Percentiles rank a stretch among this genome's conserved stretches.
Evolutionary conservation across 2,329 filamentous ascomycete genomes (phyloP).

Genomic region (Calonectria naviculata): DNA sequence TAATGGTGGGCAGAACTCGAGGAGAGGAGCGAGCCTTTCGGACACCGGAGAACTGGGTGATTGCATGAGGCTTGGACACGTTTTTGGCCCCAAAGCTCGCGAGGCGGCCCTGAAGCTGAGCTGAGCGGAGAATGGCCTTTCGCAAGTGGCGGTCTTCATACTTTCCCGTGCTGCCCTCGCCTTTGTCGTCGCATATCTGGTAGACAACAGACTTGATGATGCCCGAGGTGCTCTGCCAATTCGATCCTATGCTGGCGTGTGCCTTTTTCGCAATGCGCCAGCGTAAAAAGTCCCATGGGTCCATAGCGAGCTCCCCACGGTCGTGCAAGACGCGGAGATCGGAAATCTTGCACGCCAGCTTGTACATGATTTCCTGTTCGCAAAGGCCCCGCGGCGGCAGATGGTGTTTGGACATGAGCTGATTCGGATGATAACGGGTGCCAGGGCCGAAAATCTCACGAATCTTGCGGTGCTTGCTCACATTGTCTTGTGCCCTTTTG

Average conservation of each 20-base stretch:
- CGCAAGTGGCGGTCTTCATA: not conserved
- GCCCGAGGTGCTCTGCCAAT: not conserved
- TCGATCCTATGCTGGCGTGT: not conserved
- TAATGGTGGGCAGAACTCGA: not conserved
- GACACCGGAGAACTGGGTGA: not conserved
- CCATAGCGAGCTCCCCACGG: constrained; percentile 45
- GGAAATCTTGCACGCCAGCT: constrained; percentile 46
- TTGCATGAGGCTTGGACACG: not conserved
- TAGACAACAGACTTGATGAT: not conserved
- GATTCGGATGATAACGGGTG: constrained; percentile 49
- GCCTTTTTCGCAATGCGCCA: constrained; percentile 35
- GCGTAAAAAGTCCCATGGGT: constrained; percentile 51
- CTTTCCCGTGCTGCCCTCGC: not conserved
- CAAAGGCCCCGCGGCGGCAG: constrained; percentile 46
- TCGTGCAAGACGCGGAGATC: constrained; percentile 43
- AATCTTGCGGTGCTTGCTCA: not conserved
- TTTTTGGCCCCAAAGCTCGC: not conserved
- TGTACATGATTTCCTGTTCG: constrained; percentile 49
- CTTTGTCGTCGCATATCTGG: not conserved
- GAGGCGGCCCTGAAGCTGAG: not conserved
- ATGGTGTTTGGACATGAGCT: constrained; percentile 46
- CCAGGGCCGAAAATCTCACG: constrained; percentile 44
- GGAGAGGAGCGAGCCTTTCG: not conserved
- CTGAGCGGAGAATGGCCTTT: not conserved
- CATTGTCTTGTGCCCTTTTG: not conserved